Conservation (phyloP, 1,139 yeast genomes). For the Zygosaccharomyces sapae region DNA sequence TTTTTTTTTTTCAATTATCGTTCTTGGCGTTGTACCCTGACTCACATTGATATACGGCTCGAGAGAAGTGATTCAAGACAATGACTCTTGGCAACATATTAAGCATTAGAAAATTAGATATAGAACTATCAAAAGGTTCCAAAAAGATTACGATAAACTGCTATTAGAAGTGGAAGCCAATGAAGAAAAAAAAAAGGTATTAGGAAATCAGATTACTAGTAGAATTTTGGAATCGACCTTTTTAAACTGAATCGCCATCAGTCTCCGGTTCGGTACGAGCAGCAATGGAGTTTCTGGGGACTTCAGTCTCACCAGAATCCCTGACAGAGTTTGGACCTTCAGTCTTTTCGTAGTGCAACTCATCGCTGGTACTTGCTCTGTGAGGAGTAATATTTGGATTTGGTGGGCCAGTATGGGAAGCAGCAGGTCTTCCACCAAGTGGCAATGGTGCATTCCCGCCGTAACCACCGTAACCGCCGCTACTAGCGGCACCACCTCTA, state of each 20-base stretch:
- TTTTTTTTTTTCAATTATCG: not conserved
- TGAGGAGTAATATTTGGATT: slow-evolving; percentile 1
- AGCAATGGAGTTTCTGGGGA: slow-evolving; percentile 9
- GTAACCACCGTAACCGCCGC: too few species aligned
- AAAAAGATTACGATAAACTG: too few species aligned
- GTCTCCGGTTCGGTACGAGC: slow-evolving; percentile 5
- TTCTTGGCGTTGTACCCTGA: not conserved
- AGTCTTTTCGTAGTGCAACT: slow-evolving; percentile 10
- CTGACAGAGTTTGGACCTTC: slow-evolving; percentile 18
- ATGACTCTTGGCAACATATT: too few species aligned
- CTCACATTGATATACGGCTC: not conserved
- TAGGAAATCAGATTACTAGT: not conserved
- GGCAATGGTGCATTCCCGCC: not conserved
- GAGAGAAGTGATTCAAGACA: too few species aligned
- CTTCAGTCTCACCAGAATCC: slow-evolving; percentile 31
- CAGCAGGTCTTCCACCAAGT: not conserved
- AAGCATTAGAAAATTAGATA: too few species aligned
- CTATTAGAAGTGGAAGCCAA: too few species aligned
- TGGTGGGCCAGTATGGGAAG: too few species aligned
- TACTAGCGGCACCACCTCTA: slow-evolving; percentile 14
- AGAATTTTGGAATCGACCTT: not conserved
- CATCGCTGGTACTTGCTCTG: slow-evolving; percentile 7
- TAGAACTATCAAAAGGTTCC: too few species aligned
- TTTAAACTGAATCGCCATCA: slow-evolving; percentile 1
- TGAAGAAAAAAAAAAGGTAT: too few species aligned